Percentiles rank a stretch among this genome's conserved stretches.
Conservation (phyloP, 2,329 filamentous ascomycete species). For the Phaeosphaeria sp. region DNA sequence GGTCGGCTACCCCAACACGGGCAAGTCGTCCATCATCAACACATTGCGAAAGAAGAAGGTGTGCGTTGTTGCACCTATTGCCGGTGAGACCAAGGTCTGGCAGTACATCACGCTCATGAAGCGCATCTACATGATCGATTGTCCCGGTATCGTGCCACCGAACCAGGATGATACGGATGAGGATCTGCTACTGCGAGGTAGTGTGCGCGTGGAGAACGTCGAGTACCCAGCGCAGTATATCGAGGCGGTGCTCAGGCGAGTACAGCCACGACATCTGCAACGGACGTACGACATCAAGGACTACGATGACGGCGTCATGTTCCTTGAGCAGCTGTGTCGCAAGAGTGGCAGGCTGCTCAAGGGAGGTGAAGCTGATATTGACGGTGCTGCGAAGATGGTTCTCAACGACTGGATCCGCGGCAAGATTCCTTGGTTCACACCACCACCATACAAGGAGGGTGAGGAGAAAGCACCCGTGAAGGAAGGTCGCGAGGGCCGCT, state of each 20-base stretch:
- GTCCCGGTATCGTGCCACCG: slow-evolving; percentile 93
- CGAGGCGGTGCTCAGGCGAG: slow-evolving; percentile 76
- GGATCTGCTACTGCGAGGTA: slow-evolving; percentile 87
- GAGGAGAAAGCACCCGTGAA: slow-evolving; percentile 38
- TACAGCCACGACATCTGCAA: slow-evolving; percentile 87
- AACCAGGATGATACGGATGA: slow-evolving; percentile 82
- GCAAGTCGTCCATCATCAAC: slow-evolving; percentile 97
- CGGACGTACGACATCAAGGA: slow-evolving; percentile 89
- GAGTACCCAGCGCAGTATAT: slow-evolving; percentile 98
- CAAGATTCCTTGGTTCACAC: slow-evolving; percentile 95
- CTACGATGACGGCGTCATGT: slow-evolving; percentile 76
- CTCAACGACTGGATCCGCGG: slow-evolving; percentile 95
- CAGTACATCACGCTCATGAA: slow-evolving; percentile 97
- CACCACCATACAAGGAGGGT: slow-evolving; percentile 67
- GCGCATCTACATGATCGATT: slow-evolving; percentile 93
- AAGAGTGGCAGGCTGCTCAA: slow-evolving; percentile 87
- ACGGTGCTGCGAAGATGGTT: slow-evolving; percentile 95
- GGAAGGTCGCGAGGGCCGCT: slow-evolving; percentile 73
- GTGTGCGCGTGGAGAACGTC: slow-evolving; percentile 94
- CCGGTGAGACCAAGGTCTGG: slow-evolving; percentile 97
- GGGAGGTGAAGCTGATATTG: slow-evolving; percentile 92
- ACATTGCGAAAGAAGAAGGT: slow-evolving; percentile 94
- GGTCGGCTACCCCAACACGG: slow-evolving; percentile 90
- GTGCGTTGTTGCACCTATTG: slow-evolving; percentile 90
- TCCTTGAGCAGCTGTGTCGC: slow-evolving; percentile 84